These are phyloP conservation scores for Monosporascus ibericus DNA, from an alignment of 2,329 filamentous ascomycete genomes.

Conservation along the genomic window DNA sequence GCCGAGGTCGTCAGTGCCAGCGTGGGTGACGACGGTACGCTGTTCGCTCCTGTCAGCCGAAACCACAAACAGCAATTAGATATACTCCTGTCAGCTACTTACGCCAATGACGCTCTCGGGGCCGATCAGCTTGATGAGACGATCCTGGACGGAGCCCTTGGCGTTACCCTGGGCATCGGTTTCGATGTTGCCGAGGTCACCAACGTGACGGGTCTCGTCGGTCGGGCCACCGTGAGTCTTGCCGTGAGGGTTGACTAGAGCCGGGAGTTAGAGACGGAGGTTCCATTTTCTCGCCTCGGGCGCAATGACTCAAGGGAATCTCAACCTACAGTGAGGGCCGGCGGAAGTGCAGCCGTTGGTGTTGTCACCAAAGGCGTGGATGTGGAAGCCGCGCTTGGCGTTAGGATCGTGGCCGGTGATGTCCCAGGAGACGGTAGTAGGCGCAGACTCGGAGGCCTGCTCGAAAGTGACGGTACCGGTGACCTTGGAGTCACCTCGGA, in stretches of 20 bases:
- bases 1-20: slow-evolving; percentile 93
- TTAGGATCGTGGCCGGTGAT: slow-evolving; percentile 90
- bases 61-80: background rate
- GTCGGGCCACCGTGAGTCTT: slow-evolving; percentile 86
- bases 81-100: slow-evolving; percentile 29
- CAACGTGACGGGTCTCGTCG: slow-evolving; percentile 85
- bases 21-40: slow-evolving; percentile 93
- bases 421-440: slow-evolving; percentile 87
- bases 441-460: slow-evolving; percentile 74
- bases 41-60: slow-evolving; percentile 31
- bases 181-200: slow-evolving; percentile 95
- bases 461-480: slow-evolving; percentile 91
- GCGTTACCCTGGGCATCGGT: slow-evolving; percentile 90
- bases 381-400: slow-evolving; percentile 95
- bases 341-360: slow-evolving; percentile 99
- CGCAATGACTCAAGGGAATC: background rate
- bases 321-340: slow-evolving; percentile 83
- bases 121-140: slow-evolving; percentile 89
- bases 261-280: slow-evolving; percentile 8
- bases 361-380: slow-evolving; percentile 99
- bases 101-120: slow-evolving; percentile 92
- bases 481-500: slow-evolving; percentile 97
- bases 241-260: slow-evolving; percentile 83
- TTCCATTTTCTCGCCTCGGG: background rate
- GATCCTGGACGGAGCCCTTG: slow-evolving; percentile 74